Evolutionary conservation across 192 early-diverging fungal genomes (phyloP).

Genomic region (Entomortierella chlamydospora): DNA sequence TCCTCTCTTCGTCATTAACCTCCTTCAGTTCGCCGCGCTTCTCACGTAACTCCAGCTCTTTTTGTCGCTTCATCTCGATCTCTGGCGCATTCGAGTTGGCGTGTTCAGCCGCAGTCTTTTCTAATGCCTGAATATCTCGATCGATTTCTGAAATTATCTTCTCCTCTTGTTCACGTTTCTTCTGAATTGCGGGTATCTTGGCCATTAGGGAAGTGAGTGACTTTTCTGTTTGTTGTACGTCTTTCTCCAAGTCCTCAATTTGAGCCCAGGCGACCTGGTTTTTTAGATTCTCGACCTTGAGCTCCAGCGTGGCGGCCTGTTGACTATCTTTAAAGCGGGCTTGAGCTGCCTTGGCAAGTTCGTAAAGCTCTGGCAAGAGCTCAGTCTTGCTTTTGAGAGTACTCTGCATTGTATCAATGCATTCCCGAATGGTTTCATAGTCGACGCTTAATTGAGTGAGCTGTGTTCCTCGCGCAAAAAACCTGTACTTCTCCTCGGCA

Average conservation of each 20-base stretch:
- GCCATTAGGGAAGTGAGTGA: neutral
- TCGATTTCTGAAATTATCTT: conserved; percentile 50
- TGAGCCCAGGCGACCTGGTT: conserved; percentile 84
- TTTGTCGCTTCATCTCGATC: conserved; percentile 61
- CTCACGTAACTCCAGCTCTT: conserved; percentile 55
- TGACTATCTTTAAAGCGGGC: conserved; percentile 74
- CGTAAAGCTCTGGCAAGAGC: conserved; percentile 77
- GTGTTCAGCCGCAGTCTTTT: conserved; percentile 48
- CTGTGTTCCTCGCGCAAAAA: conserved; percentile 91
- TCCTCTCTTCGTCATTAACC: conserved; percentile 52
- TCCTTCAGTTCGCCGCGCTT: conserved; percentile 59
- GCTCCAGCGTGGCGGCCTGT: conserved; percentile 67
- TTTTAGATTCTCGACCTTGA: conserved; percentile 66
- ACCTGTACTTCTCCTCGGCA: conserved; percentile 90
- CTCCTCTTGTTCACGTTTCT: conserved; percentile 18
- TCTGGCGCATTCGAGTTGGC: conserved; percentile 55
- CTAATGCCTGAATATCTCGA: conserved; percentile 41
- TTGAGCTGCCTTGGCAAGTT: conserved; percentile 74
- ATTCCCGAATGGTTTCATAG: conserved; percentile 71
- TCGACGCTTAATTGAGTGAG: conserved; percentile 82
- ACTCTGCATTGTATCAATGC: conserved; percentile 62
- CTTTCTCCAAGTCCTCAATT: conserved; percentile 67
- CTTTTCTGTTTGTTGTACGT: conserved; percentile 20
- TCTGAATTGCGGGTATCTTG: conserved; percentile 32
- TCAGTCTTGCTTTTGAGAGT: conserved; percentile 71